A percentile compares a stretch with the other conserved stretches of the same genome.
Evolutionary conservation across 164 flowering plant species (phyloP).

Genomic region (Cinnamomum micranthum): DNA sequence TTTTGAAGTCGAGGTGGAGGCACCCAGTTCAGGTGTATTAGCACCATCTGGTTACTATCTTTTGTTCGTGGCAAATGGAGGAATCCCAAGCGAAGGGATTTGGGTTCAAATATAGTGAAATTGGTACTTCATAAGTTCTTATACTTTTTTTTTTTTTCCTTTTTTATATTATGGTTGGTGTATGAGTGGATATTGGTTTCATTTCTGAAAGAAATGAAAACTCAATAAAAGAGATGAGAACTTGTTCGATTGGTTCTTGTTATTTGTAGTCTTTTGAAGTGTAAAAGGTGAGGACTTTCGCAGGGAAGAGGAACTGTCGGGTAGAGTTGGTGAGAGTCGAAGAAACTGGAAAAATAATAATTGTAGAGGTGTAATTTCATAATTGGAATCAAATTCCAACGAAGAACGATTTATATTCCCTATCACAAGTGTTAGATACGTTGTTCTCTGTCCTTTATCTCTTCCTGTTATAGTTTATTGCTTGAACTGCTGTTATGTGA

Average conservation of each 20-base stretch:
- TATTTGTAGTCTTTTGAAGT: not conserved
- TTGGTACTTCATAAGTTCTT: not conserved
- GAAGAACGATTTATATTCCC: not conserved
- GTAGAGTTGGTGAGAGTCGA: not conserved
- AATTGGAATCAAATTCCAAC: not conserved
- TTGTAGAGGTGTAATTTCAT: not conserved
- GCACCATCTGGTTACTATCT: constrained; percentile 52
- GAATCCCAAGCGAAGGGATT: constrained; percentile 42
- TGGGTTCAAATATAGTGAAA: constrained; percentile 36
- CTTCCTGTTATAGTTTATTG: not conserved
- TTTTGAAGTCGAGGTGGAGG: constrained; percentile 20
- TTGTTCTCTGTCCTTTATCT: not conserved
- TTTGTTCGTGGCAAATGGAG: constrained; percentile 36
- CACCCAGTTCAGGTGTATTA: constrained; percentile 26
- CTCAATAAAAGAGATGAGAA: not conserved
- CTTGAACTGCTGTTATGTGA: too few relatives aligned
- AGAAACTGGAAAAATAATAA: not conserved
- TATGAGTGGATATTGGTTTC: not conserved
- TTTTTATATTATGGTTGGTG: not conserved
- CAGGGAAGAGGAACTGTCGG: not conserved
- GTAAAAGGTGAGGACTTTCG: not conserved
- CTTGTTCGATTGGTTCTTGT: too few relatives aligned
- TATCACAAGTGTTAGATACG: not conserved
- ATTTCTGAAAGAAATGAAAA: not conserved
- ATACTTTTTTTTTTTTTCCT: not conserved